Percentiles rank a stretch among this genome's conserved stretches.
Conservation (phyloP, 805 yeast genomes). For the Kluyveromyces dobzhanskii region DNA sequence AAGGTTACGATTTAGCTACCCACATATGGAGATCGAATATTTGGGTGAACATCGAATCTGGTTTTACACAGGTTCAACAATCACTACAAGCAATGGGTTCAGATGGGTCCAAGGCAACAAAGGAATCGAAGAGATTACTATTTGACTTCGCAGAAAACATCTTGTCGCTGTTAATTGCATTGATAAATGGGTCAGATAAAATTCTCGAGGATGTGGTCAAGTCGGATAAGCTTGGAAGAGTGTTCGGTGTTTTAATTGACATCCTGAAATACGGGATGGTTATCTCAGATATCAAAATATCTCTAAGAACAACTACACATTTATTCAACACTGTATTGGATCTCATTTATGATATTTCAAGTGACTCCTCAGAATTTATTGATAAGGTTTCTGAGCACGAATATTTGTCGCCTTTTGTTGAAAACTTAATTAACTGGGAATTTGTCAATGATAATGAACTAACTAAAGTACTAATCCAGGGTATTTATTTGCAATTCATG, state of each 20-base stretch:
- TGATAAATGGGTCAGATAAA: slow-evolving; percentile 58
- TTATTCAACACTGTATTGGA: slow-evolving; percentile 48
- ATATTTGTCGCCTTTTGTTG: slow-evolving; percentile 13
- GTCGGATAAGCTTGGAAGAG: slow-evolving; percentile 18
- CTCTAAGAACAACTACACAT: slow-evolving; percentile 31
- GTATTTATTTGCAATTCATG: slow-evolving; percentile 31
- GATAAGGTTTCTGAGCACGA: slow-evolving; percentile 14
- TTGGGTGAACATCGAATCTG: slow-evolving; percentile 50
- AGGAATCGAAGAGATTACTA: slow-evolving; percentile 40
- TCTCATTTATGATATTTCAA: slow-evolving; percentile 50
- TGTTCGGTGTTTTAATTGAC: slow-evolving; percentile 22
- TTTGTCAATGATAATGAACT: slow-evolving; percentile 22
- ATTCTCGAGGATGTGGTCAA: slow-evolving; percentile 37
- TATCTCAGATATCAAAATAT: slow-evolving; percentile 17
- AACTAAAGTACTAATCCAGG: slow-evolving; percentile 29
- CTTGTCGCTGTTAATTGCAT: slow-evolving; percentile 55
- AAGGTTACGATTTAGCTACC: slow-evolving; percentile 75
- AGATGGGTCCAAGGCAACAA: slow-evolving; percentile 17
- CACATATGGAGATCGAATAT: slow-evolving; percentile 72
- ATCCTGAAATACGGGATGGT: slow-evolving; percentile 23
- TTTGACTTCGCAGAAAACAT: slow-evolving; percentile 68
- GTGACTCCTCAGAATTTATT: slow-evolving; percentile 50
- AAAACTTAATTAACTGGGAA: slow-evolving; percentile 11
- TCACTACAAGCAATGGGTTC: slow-evolving; percentile 39
- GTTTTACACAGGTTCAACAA: slow-evolving; percentile 41